Evolutionary conservation across 805 yeast genomes (phyloP), one percentile per base, ranked within the genome.

Genomic region (Metschnikowia drakensbergensis): DNA sequence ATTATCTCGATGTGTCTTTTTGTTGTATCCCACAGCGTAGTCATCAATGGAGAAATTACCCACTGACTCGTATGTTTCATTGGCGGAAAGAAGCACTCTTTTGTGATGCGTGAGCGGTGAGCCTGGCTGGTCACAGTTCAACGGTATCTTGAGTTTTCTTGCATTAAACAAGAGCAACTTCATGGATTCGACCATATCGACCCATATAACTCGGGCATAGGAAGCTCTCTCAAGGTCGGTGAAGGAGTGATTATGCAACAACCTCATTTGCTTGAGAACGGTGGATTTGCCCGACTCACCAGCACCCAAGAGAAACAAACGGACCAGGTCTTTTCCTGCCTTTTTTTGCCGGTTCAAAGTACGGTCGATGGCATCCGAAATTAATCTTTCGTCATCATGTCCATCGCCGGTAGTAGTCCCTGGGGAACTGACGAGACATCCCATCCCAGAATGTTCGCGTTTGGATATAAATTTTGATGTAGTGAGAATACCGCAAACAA

Each of bases 271-370:
- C 65, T 91, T 91, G 55, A 91, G 69, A 5, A 91, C 96, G 0
- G 98, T 91, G 2, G 96, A 86, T 63, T 91, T 91, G 5, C 98
- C 97, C 45, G 92, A 83, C 63, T 91, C 98, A 4, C 97, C 98
- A 0, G 98, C 88, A 37, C 98, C 97, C 32, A 90, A 68, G n/a
- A 92, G 72, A 35, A 92, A 67, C 52, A 92, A 72, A 63, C 85
- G 88, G 32, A 85, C 77, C 55, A 80, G 84, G 51, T 80, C 79
- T 58, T 75, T 80, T 40, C 78, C 82, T 42, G 72, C 68, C 50
- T 76, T 78, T 52, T 76, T 79, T 34, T 54, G 79, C 53, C 74
- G 67, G 52, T 74, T 76, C 47, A 86, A 61, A 13, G 81, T 69
- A 58, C 82, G 83, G 54, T 86, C 91, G 45, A 87, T 83, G 5